A percentile compares a stretch with the other conserved stretches of the same genome.
phyloP scores from a whole-genome alignment of 2,329 filamentous ascomycete genomes.

The Fusarium nygamai region DNA sequence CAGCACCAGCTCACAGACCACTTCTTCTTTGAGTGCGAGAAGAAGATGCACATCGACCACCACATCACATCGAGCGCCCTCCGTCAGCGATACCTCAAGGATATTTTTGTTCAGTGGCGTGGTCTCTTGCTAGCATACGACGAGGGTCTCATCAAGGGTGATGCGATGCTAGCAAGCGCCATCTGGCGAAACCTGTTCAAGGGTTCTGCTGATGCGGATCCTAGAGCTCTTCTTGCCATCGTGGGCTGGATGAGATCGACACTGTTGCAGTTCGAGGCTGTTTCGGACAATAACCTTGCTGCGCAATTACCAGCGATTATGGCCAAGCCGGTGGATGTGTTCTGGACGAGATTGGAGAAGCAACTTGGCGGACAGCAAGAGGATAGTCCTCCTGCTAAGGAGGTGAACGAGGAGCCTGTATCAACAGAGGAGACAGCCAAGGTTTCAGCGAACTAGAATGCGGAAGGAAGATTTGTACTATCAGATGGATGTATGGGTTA shows the following conservation, averaged over 20 bases:
- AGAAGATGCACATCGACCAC: constrained; percentile 84
- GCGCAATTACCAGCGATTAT: constrained; percentile 48
- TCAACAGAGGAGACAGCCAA: constrained; percentile 23
- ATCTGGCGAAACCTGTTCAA: constrained; percentile 96
- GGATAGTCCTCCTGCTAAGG: constrained; percentile 24
- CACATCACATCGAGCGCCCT: constrained; percentile 69
- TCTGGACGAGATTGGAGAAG: constrained; percentile 56
- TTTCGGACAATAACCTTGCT: constrained; percentile 56
- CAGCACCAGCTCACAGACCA: constrained; percentile 93
- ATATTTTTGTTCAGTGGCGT: constrained; percentile 93
- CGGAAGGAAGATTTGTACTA: constrained; percentile 37
- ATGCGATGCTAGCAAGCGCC: constrained; percentile 81
- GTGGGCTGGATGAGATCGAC: constrained; percentile 66
- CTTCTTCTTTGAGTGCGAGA: constrained; percentile 91
- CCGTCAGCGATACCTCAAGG: constrained; percentile 78
- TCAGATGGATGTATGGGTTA: constrained; percentile 28
- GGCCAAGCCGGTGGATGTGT: constrained; percentile 51
- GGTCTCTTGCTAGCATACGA: constrained; percentile 86
- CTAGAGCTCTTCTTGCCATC: constrained; percentile 61
- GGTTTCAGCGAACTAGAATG: constrained; percentile 33
- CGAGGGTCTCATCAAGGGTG: constrained; percentile 80
- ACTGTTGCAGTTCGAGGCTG: constrained; percentile 59
- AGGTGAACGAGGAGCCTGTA: constrained; percentile 27
- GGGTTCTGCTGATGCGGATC: constrained; percentile 65
- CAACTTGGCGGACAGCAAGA: constrained; percentile 50